Evolutionary conservation across 1,139 yeast species (phyloP), one percentile per base, ranked within the genome.

Genomic region (Saccharomyces hybrid): DNA sequence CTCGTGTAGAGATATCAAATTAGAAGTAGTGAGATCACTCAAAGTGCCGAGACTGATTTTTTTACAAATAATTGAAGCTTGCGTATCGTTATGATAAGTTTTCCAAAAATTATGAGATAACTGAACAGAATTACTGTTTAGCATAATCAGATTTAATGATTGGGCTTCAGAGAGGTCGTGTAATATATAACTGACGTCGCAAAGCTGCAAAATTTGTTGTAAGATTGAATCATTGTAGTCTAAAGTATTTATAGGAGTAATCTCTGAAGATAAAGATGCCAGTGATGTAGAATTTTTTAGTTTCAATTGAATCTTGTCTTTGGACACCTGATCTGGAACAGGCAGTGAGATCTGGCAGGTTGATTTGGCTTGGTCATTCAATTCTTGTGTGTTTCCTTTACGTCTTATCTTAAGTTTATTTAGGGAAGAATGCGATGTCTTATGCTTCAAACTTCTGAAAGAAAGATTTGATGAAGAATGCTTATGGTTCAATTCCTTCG

Each of bases 221-320:
- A 66, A 46, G 13, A 64, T 53, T 5, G 61, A 59, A 29, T 64
- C 63, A 38, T 67, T 67, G 52, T 63, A 64, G 29, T 64, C 66
- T 47, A 60, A 56, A 49, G 57, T 61, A 27, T 52, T 55, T 16
- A 63, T 55, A 8, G 44, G 44, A 11, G 66, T 61, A 5, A 56
- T 53, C 5, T 60, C 50, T 9, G 76, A 64, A 61, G 70, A 59
- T 63, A 76, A 56, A 8, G 81, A 76, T 53, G 78, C 59, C 46
- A 82, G 64, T 2, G 85, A 80, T 0, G 79, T 72, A 16, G 83
- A 79, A 53, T 79, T 80, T 57, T 76, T 73, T 51, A 82, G 68
- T 60, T 79, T 82, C 56, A 75, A 74, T 58, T 76, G 75, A 50
- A 82, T 70, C 59, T 80, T 81, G 58, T 77, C 81, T 48, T 81